phyloP scores from a whole-genome alignment of 2,329 filamentous ascomycete genomes.

The Pseudogymnoascus sp. region DNA sequence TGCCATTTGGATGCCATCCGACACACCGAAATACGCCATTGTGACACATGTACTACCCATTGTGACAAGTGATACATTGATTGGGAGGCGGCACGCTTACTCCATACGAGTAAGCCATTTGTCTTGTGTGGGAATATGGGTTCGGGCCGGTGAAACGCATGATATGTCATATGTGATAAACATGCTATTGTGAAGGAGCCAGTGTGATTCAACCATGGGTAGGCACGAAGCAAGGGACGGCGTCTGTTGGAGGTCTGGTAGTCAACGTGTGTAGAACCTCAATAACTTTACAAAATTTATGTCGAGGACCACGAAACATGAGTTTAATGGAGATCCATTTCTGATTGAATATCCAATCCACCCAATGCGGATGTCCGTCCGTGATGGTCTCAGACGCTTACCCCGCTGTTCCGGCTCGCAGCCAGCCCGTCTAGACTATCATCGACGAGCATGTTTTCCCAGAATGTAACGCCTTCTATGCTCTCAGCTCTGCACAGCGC shows the following conservation, averaged over 20 bases:
- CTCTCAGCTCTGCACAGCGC: conserved; percentile 84
- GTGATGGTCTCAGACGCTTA: not conserved
- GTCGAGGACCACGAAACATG: not conserved
- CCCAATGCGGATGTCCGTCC: not conserved
- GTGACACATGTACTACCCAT: not conserved
- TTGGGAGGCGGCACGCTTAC: not conserved
- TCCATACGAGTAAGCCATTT: not conserved
- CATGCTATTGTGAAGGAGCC: not conserved
- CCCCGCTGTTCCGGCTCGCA: not conserved
- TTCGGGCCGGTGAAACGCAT: not conserved
- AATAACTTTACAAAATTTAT: not conserved
- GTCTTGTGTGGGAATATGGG: not conserved
- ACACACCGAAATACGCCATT: not conserved
- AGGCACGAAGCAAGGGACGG: not conserved
- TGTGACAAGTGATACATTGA: not conserved
- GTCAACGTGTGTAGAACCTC: not conserved
- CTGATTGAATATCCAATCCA: not conserved
- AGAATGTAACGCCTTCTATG: conserved; percentile 85
- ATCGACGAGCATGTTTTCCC: conserved; percentile 60
- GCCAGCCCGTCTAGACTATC: not conserved
- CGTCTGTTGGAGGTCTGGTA: not conserved
- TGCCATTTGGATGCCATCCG: not conserved
- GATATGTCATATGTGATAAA: conserved; percentile 3
- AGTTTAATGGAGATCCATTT: not conserved
- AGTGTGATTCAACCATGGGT: not conserved